Evolutionary conservation across 202 grass and related monocot species (phyloP).

Genomic region (Setaria italica): DNA sequence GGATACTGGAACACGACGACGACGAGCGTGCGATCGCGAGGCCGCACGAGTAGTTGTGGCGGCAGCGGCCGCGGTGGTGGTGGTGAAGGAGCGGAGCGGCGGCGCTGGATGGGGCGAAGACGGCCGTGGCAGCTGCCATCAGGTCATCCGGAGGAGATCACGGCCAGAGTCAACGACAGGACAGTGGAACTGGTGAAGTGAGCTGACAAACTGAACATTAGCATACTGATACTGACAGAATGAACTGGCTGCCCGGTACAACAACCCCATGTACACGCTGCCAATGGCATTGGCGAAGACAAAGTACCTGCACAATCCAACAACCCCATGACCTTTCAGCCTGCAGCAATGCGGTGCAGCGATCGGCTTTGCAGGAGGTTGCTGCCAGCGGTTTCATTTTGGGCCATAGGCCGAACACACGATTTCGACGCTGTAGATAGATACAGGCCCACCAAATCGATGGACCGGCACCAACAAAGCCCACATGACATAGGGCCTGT

Average conservation of each 20-base stretch:
- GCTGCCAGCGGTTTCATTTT: too few relatives aligned
- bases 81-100: background rate
- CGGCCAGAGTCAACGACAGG: background rate
- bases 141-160: background rate
- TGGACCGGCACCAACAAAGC: too few relatives aligned
- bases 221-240: background rate
- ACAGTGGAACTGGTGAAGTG: background rate
- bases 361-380: too few relatives aligned
- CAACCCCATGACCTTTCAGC: too few relatives aligned
- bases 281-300: too few relatives aligned
- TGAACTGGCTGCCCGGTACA: background rate
- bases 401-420: too few relatives aligned
- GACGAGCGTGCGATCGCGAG: background rate
- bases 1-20: background rate
- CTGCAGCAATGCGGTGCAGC: too few relatives aligned
- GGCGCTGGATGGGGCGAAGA: background rate
- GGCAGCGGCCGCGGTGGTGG: background rate
- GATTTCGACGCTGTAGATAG: too few relatives aligned
- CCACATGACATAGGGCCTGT: too few relatives aligned
- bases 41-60: background rate
- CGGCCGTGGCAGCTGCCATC: background rate
- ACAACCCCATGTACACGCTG: too few relatives aligned
- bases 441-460: too few relatives aligned
- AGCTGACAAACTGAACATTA: background rate
- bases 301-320: too few relatives aligned